Conservation (phyloP, 768 basidiomycete species). For the Lentinula boryana region DNA sequence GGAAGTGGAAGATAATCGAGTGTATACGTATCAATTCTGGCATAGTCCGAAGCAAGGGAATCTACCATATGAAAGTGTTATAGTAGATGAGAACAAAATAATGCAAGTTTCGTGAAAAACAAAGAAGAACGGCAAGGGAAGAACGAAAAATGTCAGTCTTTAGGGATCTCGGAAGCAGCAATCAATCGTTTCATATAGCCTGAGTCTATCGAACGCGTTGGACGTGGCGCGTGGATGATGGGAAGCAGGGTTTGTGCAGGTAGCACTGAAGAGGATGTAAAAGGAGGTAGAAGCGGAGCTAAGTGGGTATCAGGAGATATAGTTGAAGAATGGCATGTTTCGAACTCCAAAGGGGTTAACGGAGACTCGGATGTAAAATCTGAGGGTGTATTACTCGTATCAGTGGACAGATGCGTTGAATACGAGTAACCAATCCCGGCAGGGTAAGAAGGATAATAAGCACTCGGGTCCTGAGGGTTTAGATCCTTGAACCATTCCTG, state of each 20-base stretch:
- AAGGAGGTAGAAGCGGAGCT: not conserved
- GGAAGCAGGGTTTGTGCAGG: not conserved
- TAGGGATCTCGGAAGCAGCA: not conserved
- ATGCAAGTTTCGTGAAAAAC: not conserved
- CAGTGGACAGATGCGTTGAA: not conserved
- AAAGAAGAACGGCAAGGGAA: not conserved
- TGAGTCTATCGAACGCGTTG: constrained; percentile 1
- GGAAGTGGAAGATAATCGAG: constrained; percentile 19
- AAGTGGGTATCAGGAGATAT: not conserved
- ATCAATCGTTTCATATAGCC: not conserved
- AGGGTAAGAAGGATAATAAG: not conserved
- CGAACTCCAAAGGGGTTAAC: constrained; percentile 4
- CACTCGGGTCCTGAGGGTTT: constrained; percentile 1
- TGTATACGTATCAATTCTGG: not conserved
- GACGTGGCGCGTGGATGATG: constrained; percentile 6
- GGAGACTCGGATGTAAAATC: constrained; percentile 7
- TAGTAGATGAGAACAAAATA: not conserved
- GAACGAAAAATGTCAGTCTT: not conserved
- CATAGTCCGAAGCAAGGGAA: not conserved
- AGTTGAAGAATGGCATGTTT: constrained; percentile 2
- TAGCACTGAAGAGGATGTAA: not conserved
- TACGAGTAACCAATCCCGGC: not conserved
- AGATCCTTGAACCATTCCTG: not conserved
- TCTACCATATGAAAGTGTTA: not conserved
- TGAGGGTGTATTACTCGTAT: constrained; percentile 5